These are phyloP conservation scores for Phytophthora nicotianae DNA, from an alignment of 352 stramenopile genomes.

Conservation along the genomic window DNA sequence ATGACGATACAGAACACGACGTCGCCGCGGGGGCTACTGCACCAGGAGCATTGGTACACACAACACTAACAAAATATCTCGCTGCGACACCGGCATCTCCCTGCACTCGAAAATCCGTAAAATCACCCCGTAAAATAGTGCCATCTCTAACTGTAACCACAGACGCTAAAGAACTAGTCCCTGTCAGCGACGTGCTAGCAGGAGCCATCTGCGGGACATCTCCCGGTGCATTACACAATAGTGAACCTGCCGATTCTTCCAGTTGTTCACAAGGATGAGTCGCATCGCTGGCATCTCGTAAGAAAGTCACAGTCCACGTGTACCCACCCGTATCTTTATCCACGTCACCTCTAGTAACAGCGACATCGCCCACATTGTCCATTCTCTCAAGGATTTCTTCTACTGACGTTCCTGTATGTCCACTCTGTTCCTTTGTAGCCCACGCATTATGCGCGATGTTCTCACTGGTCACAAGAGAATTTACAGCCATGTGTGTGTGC, in stretches of 20 bases:
- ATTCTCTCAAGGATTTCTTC: constrained; percentile 96
- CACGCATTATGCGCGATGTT: constrained; percentile 94
- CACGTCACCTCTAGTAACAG: constrained; percentile 86
- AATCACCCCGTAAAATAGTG: constrained; percentile 85
- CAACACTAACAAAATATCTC: constrained; percentile 32
- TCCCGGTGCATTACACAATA: constrained; percentile 92
- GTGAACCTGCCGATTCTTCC: constrained; percentile 51
- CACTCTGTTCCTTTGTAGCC: constrained; percentile 85
- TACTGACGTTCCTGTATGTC: constrained; percentile 91
- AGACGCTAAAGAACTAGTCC: constrained; percentile 27
- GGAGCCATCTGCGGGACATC: constrained; percentile 88
- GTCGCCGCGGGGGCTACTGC: background rate
- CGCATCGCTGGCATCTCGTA: constrained; percentile 79
- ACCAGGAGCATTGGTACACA: constrained; percentile 16
- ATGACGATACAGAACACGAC: constrained; percentile 17
- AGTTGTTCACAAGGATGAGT: constrained; percentile 55
- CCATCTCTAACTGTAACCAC: constrained; percentile 59
- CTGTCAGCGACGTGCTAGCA: constrained; percentile 25
- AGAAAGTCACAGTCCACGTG: constrained; percentile 95
- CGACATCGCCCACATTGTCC: constrained; percentile 93
- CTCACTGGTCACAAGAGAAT: constrained; percentile 67
- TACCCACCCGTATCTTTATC: constrained; percentile 92
- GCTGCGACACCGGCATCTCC: constrained; percentile 66
- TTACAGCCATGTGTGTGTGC: constrained; percentile 73
- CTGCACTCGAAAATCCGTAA: constrained; percentile 87